Conservation (phyloP, 805 yeast species). For the Ogataea wickerhamii region DNA sequence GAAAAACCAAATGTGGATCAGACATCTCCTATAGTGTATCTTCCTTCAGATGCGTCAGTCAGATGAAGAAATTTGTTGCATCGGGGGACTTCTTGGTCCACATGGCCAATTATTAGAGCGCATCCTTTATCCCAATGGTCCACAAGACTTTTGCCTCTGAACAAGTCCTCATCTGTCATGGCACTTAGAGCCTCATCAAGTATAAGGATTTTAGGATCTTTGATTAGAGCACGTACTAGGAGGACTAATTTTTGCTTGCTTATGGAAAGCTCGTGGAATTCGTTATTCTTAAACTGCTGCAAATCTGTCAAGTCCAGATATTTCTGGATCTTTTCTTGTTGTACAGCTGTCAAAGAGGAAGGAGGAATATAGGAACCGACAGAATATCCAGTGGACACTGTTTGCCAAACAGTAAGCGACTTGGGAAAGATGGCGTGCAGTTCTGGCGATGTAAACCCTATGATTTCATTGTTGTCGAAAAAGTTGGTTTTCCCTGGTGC, state of each 20-base stretch:
- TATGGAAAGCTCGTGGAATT: slow-evolving; percentile 54
- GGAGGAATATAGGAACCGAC: slow-evolving; percentile 64
- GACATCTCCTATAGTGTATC: slow-evolving; percentile 28
- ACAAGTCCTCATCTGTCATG: slow-evolving; percentile 65
- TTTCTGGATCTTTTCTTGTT: slow-evolving; percentile 38
- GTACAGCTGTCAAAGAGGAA: slow-evolving; percentile 34
- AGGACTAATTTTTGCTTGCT: slow-evolving; percentile 77
- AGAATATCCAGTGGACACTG: slow-evolving; percentile 69
- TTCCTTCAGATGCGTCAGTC: slow-evolving; percentile 30
- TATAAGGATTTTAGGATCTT: slow-evolving; percentile 72
- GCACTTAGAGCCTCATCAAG: slow-evolving; percentile 93
- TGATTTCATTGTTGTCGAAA: slow-evolving; percentile 70
- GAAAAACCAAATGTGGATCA: not conserved
- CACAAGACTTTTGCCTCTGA: slow-evolving; percentile 50
- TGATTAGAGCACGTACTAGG: slow-evolving; percentile 72
- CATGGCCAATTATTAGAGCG: slow-evolving; percentile 77
- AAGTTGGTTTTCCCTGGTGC: slow-evolving; percentile 72
- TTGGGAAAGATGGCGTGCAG: slow-evolving; percentile 81
- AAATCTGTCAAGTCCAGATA: slow-evolving; percentile 48
- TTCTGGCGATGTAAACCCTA: slow-evolving; percentile 91
- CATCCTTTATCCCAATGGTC: slow-evolving; percentile 59
- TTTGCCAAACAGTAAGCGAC: slow-evolving; percentile 46
- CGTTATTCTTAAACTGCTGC: slow-evolving; percentile 32
- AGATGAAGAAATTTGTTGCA: slow-evolving; percentile 52
- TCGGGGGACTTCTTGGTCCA: slow-evolving; percentile 71